Evolutionary conservation across 495 filamentous ascomycete genomes (phyloP), one percentile per base, ranked within the genome.

Genomic region (Hyaloscypha finlandica): DNA sequence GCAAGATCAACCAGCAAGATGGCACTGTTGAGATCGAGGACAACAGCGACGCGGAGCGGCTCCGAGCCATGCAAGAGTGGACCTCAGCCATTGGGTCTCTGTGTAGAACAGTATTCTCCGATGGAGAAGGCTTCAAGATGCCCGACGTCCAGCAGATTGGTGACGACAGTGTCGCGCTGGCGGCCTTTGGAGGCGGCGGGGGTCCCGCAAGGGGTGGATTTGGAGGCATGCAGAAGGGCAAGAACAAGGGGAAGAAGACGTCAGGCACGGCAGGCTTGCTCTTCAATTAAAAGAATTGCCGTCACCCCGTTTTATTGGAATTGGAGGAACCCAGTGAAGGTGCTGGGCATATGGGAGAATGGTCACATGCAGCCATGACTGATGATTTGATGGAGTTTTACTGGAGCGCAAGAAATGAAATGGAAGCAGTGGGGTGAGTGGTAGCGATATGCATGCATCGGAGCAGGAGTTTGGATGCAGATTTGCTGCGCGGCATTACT

Each of bases 1-100:
- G 91, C 67, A 90, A 90, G 75, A 95, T 99, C 75, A 90, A 99
- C 76, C 92, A 97, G 76, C 86, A 91, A 74, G 85, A 83, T 62
- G 92, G 94, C 29, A 92, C 88, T 0, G 88, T 99, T 35, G 86
- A 92, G 73, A 89, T 97, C 45, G 88, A 91, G 70, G 91, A 87
- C 37, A 80, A 82, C 57, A 87, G 82, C 57, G 94, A 97, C 76
- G 83, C 84, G 39, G 90, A 90, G 67, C 90, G 93, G 63, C 81
- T 91, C 61, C 79, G 83, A 59, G 89, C 93, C 22, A 83, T 98
- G 77, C 78, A 87, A 55, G 83, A 88, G 69, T 95, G 93, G 89
- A 86, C 81, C 57, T 80, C 81, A 12, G 87, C 92, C 2, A 81
- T 97, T 58, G 81, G 79, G 19, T 81, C 81, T 8, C 81, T 96